Evolutionary conservation across 352 stramenopile species (phyloP), one percentile per base, ranked within the genome.

Genomic region (Phytophthora brassicae): DNA sequence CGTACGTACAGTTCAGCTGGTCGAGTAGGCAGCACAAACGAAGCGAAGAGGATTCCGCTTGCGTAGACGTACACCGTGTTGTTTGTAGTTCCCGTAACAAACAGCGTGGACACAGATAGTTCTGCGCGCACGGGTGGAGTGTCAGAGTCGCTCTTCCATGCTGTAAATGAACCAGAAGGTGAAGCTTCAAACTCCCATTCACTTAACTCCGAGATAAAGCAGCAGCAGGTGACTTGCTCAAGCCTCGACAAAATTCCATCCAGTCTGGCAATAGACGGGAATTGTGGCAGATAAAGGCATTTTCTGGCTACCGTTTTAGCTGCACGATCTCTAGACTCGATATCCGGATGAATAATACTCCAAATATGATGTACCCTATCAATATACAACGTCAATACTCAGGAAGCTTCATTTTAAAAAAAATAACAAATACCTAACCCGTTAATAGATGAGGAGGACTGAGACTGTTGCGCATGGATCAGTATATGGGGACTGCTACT

Each of bases 1-100:
- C 79, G 53, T 74, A 43, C 79, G 53, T 74, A 91, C 82, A 91
- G 79, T 41, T 74, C 44, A 9, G 42, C 42, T 31, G 83, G 80
- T 3, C 39, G 58, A 33, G 58, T 50, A 9, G 72, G 63, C 14
- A 90, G 26, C 36, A 87, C 78, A 24, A 77, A 74, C 11, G 83
- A 82, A 2, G 62, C 54, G 6, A 88, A 28, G 1, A 76, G 13
- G 23, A 87, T 56, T 2, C 70, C 75, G 24, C 85, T 88, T 20
- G 60, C 49, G 33, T 83, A 60, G 29, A 84, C 76, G 52, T 75
- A 70, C 16, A 89, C 31, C 20, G 72, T 75, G 56, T 79, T 83
- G 22, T 24, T 61, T 0, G 74, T 77, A 9, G 78, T 80, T 4
- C 79, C 78, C 17, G 77, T 64, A 8, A 89, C 51, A 12, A 86